Base-by-base conservation (phyloP, 2,329 filamentous ascomycete species). In the Tolypocladium album region DNA sequence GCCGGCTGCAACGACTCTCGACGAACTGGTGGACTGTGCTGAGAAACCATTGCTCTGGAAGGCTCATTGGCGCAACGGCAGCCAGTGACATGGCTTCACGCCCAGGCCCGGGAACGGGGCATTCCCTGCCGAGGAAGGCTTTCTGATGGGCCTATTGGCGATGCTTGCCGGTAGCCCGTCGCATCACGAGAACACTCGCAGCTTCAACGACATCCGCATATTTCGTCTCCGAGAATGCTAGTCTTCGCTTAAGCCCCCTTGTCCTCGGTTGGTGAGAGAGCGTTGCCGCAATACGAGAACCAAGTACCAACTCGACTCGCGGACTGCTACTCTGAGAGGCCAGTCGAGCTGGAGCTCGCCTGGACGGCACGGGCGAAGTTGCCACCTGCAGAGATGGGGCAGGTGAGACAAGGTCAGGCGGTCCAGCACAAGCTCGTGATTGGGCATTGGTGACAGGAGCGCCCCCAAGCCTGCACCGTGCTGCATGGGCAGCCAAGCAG, bases 31-130 rank as follows among this genome's bases (percentile, higher is more conserved):
- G 45, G 24, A 47, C 22, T 47, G 22, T 47, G 43, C 43, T 47
- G 43, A 47, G 43, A 47, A 4, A 27, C 12, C 12, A 47, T 47
- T 27, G 43, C 42, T 57, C 52, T 56, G 42, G 31, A 56, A 24
- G 56, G 55, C 43, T 63, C 60, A 63, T 63, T 63, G 61, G 61
- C 61, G 55, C 60, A 40, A 38, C 27, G 58, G 45, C 60, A 59
- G 36, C 60, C 58, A 63, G 60, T 59, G 55, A 60, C 60, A 53
- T 63, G 62, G 58, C 58, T 55, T 45, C 60, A 58, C 58, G 59
- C 55, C 55, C 56, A 58, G 42, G 42, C 5, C 27, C 27, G 27
- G 27, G 27, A 6, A 22, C n/a, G 7, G 4, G 60, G 57, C 59
- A 22, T 38, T 43, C 27, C 36, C 39, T 62, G 56, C 53, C 40